Evolutionary conservation across 1,284 basidiomycete species (phyloP).

Genomic region (Malassezia sympodialis): DNA sequence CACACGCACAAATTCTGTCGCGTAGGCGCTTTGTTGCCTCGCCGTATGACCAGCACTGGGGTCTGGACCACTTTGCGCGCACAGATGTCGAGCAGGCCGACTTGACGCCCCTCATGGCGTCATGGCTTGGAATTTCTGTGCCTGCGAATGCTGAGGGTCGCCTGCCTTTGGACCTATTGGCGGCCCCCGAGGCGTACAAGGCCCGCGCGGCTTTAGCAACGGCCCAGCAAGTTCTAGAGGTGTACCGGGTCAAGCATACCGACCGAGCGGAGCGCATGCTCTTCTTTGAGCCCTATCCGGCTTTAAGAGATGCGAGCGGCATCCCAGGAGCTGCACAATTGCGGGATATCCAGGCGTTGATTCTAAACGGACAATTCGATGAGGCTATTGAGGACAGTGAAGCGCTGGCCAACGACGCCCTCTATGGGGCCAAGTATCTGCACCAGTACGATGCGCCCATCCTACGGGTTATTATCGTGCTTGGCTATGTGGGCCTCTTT

Average conservation of each 20-base stretch:
- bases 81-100: slow-evolving; percentile 70
- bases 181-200: slow-evolving; percentile 49
- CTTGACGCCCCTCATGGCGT: slow-evolving; percentile 63
- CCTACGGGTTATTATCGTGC: slow-evolving; percentile 60
- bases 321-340: slow-evolving; percentile 49
- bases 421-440: slow-evolving; percentile 66
- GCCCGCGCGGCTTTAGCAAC: slow-evolving; percentile 63
- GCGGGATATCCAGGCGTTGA: slow-evolving; percentile 45
- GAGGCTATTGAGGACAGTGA: slow-evolving; percentile 54
- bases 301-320: slow-evolving; percentile 8
- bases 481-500: slow-evolving; percentile 70
- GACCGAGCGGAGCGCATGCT: slow-evolving; percentile 22
- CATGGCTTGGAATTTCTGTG: slow-evolving; percentile 28
- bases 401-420: slow-evolving; percentile 55
- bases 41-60: slow-evolving; percentile 32
- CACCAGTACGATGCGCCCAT: slow-evolving; percentile 73
- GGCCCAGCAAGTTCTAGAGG: slow-evolving; percentile 65
- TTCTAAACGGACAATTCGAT: slow-evolving; percentile 51
- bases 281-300: slow-evolving; percentile 23
- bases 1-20: slow-evolving; percentile 12
- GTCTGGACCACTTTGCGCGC: slow-evolving; percentile 23
- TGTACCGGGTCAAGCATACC: slow-evolving; percentile 71
- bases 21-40: neutral
- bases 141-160: slow-evolving; percentile 49
- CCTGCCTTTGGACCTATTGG: slow-evolving; percentile 44